A percentile compares a stretch with the other conserved stretches of the same genome.
Conservation (phyloP, 352 stramenopile genomes). For the Pythium apleroticum region DNA sequence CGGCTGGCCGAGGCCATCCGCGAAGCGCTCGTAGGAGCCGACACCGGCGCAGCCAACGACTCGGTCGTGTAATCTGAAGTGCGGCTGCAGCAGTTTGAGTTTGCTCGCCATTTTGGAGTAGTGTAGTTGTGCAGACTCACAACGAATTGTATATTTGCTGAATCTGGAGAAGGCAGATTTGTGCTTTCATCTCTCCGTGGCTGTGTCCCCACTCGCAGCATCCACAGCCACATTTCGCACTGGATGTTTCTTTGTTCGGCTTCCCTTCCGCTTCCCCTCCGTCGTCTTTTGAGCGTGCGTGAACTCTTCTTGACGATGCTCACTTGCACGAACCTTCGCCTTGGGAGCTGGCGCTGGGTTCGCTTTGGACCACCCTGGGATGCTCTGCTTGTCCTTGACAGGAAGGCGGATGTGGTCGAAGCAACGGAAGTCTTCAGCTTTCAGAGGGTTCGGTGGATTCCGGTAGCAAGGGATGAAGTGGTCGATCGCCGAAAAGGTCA, state of each 20-base stretch:
- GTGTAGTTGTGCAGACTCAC: not conserved
- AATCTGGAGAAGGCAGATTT: not conserved
- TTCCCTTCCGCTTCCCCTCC: slow-evolving; percentile 13
- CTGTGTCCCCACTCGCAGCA: slow-evolving; percentile 1
- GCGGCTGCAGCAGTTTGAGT: not conserved
- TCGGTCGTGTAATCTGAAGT: slow-evolving; percentile 23
- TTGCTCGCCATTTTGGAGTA: slow-evolving; percentile 5
- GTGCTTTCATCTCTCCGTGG: not conserved
- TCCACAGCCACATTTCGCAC: slow-evolving; percentile 13
- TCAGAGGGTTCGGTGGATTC: slow-evolving; percentile 70
- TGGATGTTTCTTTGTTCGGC: slow-evolving; percentile 15
- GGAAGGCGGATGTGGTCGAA: slow-evolving; percentile 69
- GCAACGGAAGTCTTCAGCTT: slow-evolving; percentile 67
- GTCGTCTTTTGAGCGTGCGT: slow-evolving; percentile 10
- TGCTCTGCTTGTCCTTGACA: slow-evolving; percentile 78
- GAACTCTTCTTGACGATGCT: slow-evolving; percentile 7
- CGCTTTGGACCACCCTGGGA: slow-evolving; percentile 69
- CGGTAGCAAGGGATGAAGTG: slow-evolving; percentile 88
- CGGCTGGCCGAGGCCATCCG: slow-evolving; percentile 61
- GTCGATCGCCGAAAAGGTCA: slow-evolving; percentile 72
- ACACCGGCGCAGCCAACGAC: slow-evolving; percentile 19
- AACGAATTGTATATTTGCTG: slow-evolving; percentile 6
- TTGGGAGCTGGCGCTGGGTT: not conserved
- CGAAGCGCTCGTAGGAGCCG: slow-evolving; percentile 43
- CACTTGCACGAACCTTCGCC: not conserved